These are phyloP conservation scores for Ceratocystis variospora DNA, from an alignment of 2,329 filamentous ascomycete genomes.

Conservation along the genomic window DNA sequence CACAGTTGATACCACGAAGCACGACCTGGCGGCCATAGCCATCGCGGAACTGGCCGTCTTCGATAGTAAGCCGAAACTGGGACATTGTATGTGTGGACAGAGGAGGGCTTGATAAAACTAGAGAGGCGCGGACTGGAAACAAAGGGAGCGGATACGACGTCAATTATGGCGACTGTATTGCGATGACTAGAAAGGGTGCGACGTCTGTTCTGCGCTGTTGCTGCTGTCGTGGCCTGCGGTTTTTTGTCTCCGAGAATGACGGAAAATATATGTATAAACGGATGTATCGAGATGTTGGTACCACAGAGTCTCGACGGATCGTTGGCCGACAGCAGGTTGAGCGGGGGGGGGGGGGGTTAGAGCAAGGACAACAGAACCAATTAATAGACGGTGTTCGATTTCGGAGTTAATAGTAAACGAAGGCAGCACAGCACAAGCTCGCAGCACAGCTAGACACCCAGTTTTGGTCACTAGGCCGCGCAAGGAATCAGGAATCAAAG, in stretches of 20 bases:
- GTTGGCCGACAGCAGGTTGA: neutral
- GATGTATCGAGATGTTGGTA: neutral
- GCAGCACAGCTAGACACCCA: neutral
- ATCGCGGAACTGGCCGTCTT: slow-evolving; percentile 76
- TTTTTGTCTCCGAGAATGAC: neutral
- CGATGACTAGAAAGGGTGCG: neutral
- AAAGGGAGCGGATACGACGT: neutral
- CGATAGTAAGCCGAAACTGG: slow-evolving; percentile 60
- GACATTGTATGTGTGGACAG: slow-evolving; percentile 40
- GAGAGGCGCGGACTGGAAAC: neutral
- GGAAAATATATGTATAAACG: neutral
- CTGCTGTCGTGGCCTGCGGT: too few relatives aligned
- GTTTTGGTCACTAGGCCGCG: neutral
- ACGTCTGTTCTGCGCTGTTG: too few relatives aligned
- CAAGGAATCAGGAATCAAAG: neutral
- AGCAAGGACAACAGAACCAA: neutral
- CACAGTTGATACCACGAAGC: slow-evolving; percentile 85
- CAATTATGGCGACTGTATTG: neutral
- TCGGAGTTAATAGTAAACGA: neutral
- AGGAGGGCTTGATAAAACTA: neutral
- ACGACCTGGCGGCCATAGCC: slow-evolving; percentile 68
- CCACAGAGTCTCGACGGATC: neutral
- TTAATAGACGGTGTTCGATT: too few relatives aligned
- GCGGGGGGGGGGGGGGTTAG: neutral
- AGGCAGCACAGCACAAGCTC: neutral